Base-by-base conservation (phyloP, 345 rosid genomes). In the Syzygium jambos region DNA sequence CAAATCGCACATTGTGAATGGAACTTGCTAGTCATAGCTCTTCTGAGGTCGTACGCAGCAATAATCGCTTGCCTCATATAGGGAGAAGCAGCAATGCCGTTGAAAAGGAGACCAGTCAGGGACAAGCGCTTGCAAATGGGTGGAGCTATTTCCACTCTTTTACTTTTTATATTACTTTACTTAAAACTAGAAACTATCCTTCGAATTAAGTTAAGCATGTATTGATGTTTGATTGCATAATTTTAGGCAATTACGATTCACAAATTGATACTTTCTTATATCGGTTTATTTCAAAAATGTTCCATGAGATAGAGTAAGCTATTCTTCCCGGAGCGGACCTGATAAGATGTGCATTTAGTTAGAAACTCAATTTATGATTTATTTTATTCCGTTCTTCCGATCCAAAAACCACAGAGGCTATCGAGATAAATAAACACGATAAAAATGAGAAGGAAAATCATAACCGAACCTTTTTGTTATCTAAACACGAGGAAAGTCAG, bases 181-280 rank as follows among this genome's bases (percentile, higher is more conserved):
- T 23, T 56, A 56, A 23, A 56, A 56, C n/a, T 27, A 12, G 6
- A 23, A 27, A 59, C 30, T 27, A 65, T 15, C 41, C 21, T 65
- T 65, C 22, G 0, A 29, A 17, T 68, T 34, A 3, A 46, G 25
- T 17, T 17, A 30, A 9, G 46, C 25, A 4, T 34, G 46, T 9
- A 34, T 34, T 68, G 46, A 19, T 68, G 19, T 68, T 17, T 34
- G 17, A 34, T 34, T 2, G 7, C 43, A 68, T 17, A 9, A 34
- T 68, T 34, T 17, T 38, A 3, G 8, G 27, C 27, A 19, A 1
- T 34, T 68, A 17, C 5, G 13, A 17, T 34, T 4, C 13, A 0
- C 0, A 2, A 17, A 3, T 2, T 34, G 2, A 25, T 68, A 19
- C 46, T 68, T 68, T 34, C 23, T 68, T 34, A 17, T 68, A 46